phyloP scores from a whole-genome alignment of 1,139 yeast genomes.

The Debaryomyces robertsiae region DNA sequence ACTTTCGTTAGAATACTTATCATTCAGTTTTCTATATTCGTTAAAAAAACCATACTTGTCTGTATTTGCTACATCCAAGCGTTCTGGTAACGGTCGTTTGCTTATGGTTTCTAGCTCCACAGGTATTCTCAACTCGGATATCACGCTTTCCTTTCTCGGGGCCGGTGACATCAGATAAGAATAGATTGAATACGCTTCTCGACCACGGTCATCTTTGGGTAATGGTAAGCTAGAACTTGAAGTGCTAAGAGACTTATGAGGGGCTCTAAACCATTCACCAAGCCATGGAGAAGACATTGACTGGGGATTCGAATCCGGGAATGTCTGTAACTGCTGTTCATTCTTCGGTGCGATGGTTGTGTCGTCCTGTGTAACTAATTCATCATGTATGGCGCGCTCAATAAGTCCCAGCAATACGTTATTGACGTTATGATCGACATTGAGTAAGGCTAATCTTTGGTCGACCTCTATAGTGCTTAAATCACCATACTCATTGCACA shows the following conservation, averaged over 20 bases:
- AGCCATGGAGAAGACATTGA: slow-evolving; percentile 19
- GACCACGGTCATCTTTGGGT: not conserved
- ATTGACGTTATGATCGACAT: slow-evolving; percentile 19
- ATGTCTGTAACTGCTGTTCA: too few relatives aligned
- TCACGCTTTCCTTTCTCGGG: not conserved
- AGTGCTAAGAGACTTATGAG: not conserved
- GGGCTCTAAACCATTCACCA: slow-evolving; percentile 21
- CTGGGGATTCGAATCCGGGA: not conserved
- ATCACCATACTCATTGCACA: slow-evolving; percentile 48
- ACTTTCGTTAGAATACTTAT: not conserved
- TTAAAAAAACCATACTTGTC: slow-evolving; percentile 56
- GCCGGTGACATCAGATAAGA: not conserved
- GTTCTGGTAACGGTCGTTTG: slow-evolving; percentile 24
- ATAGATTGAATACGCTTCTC: too few relatives aligned
- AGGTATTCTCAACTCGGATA: slow-evolving; percentile 30
- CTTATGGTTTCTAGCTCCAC: slow-evolving; percentile 50
- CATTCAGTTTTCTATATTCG: slow-evolving; percentile 17
- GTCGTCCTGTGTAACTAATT: not conserved
- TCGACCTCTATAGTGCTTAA: slow-evolving; percentile 49
- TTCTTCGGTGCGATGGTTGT: not conserved
- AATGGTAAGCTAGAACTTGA: not conserved
- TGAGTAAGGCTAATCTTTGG: slow-evolving; percentile 27
- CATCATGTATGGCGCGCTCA: slow-evolving; percentile 16
- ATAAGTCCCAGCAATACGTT: slow-evolving; percentile 20
- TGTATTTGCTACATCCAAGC: slow-evolving; percentile 25